These are phyloP conservation scores for Nemania sp. DNA, from an alignment of 2,329 filamentous ascomycete species.

Conservation along the genomic window DNA sequence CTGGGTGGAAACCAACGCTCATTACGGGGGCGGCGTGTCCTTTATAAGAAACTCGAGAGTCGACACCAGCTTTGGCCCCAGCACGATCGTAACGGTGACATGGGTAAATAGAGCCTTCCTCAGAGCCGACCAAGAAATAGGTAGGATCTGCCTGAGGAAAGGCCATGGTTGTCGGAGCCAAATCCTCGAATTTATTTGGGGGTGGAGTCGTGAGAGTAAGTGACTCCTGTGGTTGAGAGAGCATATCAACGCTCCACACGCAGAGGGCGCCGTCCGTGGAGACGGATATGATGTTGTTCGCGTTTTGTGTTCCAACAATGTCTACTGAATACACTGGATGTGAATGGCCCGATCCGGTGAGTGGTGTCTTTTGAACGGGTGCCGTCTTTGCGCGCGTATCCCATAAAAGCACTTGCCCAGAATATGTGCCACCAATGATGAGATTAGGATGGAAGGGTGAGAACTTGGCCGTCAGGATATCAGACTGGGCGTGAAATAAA, in stretches of 20 bases:
- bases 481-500: constrained; percentile 94
- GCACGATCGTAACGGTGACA: constrained; percentile 98
- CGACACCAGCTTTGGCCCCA: constrained; percentile 95
- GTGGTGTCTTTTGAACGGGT: constrained; percentile 94
- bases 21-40: constrained; percentile 95
- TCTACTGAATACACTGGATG: constrained; percentile 96
- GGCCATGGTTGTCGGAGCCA: constrained; percentile 92
- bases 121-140: constrained; percentile 96
- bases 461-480: constrained; percentile 95
- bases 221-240: constrained; percentile 94
- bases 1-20: constrained; percentile 95
- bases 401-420: constrained; percentile 95
- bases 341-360: constrained; percentile 94
- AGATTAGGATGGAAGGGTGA: constrained; percentile 98
- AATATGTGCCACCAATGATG: constrained; percentile 95
- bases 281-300: constrained; percentile 97
- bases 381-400: constrained; percentile 90
- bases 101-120: constrained; percentile 95
- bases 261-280: constrained; percentile 97
- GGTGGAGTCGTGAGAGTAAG: constrained; percentile 87
- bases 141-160: constrained; percentile 97
- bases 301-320: constrained; percentile 97
- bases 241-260: constrained; percentile 97
- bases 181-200: constrained; percentile 91
- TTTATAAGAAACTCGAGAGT: constrained; percentile 86